Evolutionary conservation across 2,329 filamentous ascomycete genomes (phyloP).

Genomic region (Colletotrichum salicis): DNA sequence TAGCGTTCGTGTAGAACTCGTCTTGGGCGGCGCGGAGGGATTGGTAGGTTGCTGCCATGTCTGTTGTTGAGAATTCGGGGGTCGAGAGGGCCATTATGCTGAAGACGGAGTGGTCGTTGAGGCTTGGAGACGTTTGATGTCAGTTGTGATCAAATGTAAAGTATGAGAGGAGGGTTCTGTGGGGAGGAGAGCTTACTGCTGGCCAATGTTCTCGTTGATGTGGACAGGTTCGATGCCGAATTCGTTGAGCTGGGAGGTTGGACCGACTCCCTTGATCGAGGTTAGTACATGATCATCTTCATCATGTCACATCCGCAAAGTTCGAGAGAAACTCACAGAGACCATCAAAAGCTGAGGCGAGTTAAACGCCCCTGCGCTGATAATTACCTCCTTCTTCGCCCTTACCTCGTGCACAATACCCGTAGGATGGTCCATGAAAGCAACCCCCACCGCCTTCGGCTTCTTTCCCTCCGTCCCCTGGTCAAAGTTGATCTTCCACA

Average conservation of each 20-base stretch:
- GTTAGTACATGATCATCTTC: constrained; percentile 12
- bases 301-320: neutral
- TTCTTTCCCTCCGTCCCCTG: constrained; percentile 20
- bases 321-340: constrained; percentile 17
- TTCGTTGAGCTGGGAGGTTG: constrained; percentile 34
- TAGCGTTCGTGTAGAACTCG: constrained; percentile 39
- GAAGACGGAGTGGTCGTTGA: constrained; percentile 43
- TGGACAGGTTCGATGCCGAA: constrained; percentile 39
- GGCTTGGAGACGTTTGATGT: neutral
- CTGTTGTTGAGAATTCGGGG: constrained; percentile 40
- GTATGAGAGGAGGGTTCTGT: no score
- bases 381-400: constrained; percentile 34
- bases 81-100: constrained; percentile 41
- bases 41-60: constrained; percentile 37
- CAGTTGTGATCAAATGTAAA: no score
- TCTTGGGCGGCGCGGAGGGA: constrained; percentile 37
- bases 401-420: constrained; percentile 35
- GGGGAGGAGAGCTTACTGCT: constrained; percentile 34
- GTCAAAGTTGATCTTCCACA: constrained; percentile 37
- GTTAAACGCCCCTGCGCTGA: constrained; percentile 34
- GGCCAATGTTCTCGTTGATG: constrained; percentile 41
- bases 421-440: constrained; percentile 41
- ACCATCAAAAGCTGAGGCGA: constrained; percentile 37
- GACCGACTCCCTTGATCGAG: constrained; percentile 36
- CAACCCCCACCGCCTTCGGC: constrained; percentile 39